Percentiles rank a stretch among this genome's conserved stretches.
These are phyloP conservation scores for Tephrocybe sp. DNA, from an alignment of 768 basidiomycete species.

Conservation along the genomic window DNA sequence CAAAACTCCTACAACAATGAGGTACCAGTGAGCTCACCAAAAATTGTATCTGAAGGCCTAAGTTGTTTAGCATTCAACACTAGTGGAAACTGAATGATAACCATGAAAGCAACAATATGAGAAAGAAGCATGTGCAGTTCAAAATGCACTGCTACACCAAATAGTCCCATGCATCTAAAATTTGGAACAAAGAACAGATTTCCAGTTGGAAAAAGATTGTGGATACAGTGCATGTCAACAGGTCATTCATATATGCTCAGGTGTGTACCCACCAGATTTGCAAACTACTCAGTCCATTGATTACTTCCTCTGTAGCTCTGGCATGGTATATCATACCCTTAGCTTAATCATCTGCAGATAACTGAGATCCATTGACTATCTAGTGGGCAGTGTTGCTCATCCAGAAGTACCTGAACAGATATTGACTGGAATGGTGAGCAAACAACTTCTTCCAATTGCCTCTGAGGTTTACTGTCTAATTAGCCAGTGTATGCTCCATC, in stretches of 20 bases:
- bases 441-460: not conserved
- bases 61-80: no score
- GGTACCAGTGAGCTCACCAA: no score
- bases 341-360: not conserved
- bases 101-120: no score
- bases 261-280: conserved; percentile 16
- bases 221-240: conserved; percentile 45
- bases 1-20: no score
- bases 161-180: conserved; percentile 44
- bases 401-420: conserved; percentile 40
- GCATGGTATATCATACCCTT: conserved; percentile 33
- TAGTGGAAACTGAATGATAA: no score
- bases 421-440: conserved; percentile 29
- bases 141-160: no score
- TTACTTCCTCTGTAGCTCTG: conserved; percentile 25
- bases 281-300: not conserved
- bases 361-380: not conserved
- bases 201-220: conserved; percentile 46
- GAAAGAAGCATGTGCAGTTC: no score
- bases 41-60: no score
- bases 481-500: conserved; percentile 48
- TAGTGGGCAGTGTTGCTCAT: conserved; percentile 36
- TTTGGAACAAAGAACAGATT: conserved; percentile 45
- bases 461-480: not conserved
- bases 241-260: conserved; percentile 46